Evolutionary conservation across 2,329 filamentous ascomycete genomes (phyloP).

Genomic region (Penicillium sp.): DNA sequence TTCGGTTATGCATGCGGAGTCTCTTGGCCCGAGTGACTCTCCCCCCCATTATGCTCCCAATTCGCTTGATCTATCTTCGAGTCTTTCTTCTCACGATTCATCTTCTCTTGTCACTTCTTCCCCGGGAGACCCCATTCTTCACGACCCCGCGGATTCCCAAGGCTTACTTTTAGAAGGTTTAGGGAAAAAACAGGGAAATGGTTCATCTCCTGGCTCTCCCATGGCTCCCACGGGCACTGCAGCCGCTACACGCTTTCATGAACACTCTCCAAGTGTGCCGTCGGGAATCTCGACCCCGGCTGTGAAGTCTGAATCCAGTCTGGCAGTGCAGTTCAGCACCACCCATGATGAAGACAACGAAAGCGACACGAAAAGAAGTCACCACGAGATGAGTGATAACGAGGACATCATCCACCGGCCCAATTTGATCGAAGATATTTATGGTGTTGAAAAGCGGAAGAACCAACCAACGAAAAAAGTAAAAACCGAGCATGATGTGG

Average conservation of each 20-base stretch:
- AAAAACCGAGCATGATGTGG: slow-evolving; percentile 51
- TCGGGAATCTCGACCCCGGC: slow-evolving; percentile 20
- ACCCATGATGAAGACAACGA: slow-evolving; percentile 25
- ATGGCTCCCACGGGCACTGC: slow-evolving; percentile 30
- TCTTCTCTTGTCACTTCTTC: not conserved
- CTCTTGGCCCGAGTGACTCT: not conserved
- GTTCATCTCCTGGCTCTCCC: slow-evolving; percentile 15
- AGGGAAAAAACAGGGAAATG: slow-evolving; percentile 22
- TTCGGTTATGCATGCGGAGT: not conserved
- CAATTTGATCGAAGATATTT: slow-evolving; percentile 68
- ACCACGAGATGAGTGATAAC: slow-evolving; percentile 34
- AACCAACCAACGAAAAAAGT: slow-evolving; percentile 64
- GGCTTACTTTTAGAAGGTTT: slow-evolving; percentile 28
- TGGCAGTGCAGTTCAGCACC: slow-evolving; percentile 35
- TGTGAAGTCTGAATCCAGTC: slow-evolving; percentile 16
- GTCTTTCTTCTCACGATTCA: not conserved
- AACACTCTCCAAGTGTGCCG: slow-evolving; percentile 13
- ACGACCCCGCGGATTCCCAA: slow-evolving; percentile 9
- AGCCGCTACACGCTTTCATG: slow-evolving; percentile 19
- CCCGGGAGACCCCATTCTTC: slow-evolving; percentile 15
- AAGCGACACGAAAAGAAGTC: slow-evolving; percentile 33
- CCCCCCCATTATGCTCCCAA: not conserved
- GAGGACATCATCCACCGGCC: slow-evolving; percentile 28
- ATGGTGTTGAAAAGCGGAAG: slow-evolving; percentile 69
- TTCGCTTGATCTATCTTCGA: not conserved